Base-by-base conservation (phyloP, 805 yeast genomes). In the Ogataea angusta region DNA sequence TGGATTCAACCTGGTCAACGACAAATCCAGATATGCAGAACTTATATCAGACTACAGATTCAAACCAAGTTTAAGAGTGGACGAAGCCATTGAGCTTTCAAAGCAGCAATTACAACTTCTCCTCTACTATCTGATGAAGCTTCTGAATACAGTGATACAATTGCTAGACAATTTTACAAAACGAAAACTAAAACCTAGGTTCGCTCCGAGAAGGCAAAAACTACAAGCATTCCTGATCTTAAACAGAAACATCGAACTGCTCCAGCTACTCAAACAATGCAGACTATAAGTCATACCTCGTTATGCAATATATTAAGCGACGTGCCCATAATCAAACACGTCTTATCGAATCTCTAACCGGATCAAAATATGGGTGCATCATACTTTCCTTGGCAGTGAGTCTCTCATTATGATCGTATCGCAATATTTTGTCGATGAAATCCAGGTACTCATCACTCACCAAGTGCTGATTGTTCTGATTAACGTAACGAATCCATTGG, bases 331-430 rank as follows among this genome's bases (percentile, higher is more conserved):
- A 15, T 34, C 26, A 37, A 22, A 25, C 32, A 21, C 26, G 41
- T 21, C 26, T 25, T 12, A 38, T 26, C n/a, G 17, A 15, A 13
- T 53, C 45, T 43, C 64, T 49, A 23, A 62, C 54, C 2, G 55
- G 53, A 14, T 62, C 55, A 36, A 68, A 68, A 52, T 66, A 74
- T 2, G 69, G 63, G 65, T 88, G 95, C 10, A 65, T 77, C 84
- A 88, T 80, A 19, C 96, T 93, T 61, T 90, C 95, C 60, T 74
- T 76, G 1, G 96, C 96, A 6, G 96, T 87, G 33, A 87, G 72
- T 60, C 96, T 75, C 59, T 83, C 84, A 59, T 85, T 88, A 62
- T 90, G 96, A 60, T 90, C 96, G 57, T 86, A 89, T 45, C 85
- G 75, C 52, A 89, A 69, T 47, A 90, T 68, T 53, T 80, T 76